Conservation (phyloP, 805 yeast species). For the Cyberlindnera saturnus region DNA sequence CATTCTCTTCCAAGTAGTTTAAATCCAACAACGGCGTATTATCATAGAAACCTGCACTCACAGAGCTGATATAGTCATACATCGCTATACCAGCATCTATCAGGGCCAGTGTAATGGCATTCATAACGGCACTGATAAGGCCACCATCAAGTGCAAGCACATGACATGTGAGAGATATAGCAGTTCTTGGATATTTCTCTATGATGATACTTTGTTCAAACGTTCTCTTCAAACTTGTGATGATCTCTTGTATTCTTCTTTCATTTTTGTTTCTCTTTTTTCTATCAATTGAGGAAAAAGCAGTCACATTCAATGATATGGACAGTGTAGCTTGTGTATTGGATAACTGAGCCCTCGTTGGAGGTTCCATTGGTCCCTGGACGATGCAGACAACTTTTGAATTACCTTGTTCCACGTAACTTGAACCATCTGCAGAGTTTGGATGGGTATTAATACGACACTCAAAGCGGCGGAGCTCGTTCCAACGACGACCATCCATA, state of each 20-base stretch:
- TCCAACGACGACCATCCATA: constrained; percentile 91
- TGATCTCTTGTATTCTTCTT: constrained; percentile 60
- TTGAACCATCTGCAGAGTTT: constrained; percentile 83
- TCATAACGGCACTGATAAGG: constrained; percentile 67
- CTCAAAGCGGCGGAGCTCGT: constrained; percentile 78
- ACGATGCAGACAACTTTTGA: constrained; percentile 82
- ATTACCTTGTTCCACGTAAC: constrained; percentile 88
- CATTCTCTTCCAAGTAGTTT: constrained; percentile 76
- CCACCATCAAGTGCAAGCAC: constrained; percentile 92
- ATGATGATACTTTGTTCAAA: constrained; percentile 69
- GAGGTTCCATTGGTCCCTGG: constrained; percentile 87
- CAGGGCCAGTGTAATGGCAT: constrained; percentile 82
- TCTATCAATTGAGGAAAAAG: constrained; percentile 74
- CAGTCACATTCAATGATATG: constrained; percentile 66
- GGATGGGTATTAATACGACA: constrained; percentile 87
- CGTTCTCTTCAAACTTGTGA: constrained; percentile 60
- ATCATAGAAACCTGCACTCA: constrained; percentile 76
- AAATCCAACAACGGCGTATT: constrained; percentile 76
- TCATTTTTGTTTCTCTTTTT: constrained; percentile 66
- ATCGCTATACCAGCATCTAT: constrained; percentile 94
- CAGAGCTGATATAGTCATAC: constrained; percentile 82
- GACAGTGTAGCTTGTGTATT: constrained; percentile 50
- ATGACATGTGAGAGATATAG: constrained; percentile 67
- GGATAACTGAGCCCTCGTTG: constrained; percentile 43
- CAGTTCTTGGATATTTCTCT: constrained; percentile 75